Percentiles rank a stretch among this genome's conserved stretches.
Evolutionary conservation across 2,329 filamentous ascomycete genomes (phyloP).

Genomic region (Polytolypa hystricis): DNA sequence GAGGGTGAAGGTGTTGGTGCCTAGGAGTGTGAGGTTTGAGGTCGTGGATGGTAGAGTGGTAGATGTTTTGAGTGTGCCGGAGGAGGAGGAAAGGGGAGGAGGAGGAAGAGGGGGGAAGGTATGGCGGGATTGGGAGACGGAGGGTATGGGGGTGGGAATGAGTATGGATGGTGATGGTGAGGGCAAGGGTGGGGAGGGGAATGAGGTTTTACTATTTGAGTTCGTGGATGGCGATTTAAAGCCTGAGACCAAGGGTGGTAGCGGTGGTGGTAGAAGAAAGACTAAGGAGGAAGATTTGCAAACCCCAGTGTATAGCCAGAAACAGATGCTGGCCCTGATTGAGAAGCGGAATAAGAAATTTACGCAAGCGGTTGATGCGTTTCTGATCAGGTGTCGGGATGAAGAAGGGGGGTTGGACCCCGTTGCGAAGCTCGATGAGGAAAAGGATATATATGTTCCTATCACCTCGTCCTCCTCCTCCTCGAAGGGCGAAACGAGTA

Average conservation of each 20-base stretch:
- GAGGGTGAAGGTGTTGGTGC: conserved; percentile 65
- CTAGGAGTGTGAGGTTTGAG: conserved; percentile 66
- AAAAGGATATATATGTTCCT: conserved; percentile 54
- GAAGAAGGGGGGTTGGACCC: conserved; percentile 54
- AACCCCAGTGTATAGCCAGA: conserved; percentile 87
- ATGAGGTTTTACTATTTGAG: conserved; percentile 77
- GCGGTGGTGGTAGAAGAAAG: conserved; percentile 59
- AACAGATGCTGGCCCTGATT: conserved; percentile 80
- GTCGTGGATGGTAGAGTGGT: conserved; percentile 79
- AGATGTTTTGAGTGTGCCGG: conserved; percentile 58
- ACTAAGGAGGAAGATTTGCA: conserved; percentile 68
- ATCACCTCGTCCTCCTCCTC: no score
- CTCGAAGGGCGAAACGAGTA: conserved; percentile 28
- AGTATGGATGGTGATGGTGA: conserved; percentile 20
- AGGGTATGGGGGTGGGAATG: conserved; percentile 27
- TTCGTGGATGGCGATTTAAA: conserved; percentile 88
- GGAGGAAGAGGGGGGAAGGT: conserved; percentile 40
- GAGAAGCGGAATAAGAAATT: conserved; percentile 85
- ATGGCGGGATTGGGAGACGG: conserved; percentile 43
- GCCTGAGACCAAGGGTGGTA: conserved; percentile 59
- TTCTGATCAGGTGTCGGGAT: conserved; percentile 61
- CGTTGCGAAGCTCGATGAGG: conserved; percentile 50
- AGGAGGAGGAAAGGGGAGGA: conserved; percentile 5
- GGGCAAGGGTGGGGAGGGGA: conserved; percentile 29
- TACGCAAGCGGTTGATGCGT: conserved; percentile 60